Base-by-base conservation (phyloP, 2,329 filamentous ascomycete species). In the Basipetospora chlamydospora region DNA sequence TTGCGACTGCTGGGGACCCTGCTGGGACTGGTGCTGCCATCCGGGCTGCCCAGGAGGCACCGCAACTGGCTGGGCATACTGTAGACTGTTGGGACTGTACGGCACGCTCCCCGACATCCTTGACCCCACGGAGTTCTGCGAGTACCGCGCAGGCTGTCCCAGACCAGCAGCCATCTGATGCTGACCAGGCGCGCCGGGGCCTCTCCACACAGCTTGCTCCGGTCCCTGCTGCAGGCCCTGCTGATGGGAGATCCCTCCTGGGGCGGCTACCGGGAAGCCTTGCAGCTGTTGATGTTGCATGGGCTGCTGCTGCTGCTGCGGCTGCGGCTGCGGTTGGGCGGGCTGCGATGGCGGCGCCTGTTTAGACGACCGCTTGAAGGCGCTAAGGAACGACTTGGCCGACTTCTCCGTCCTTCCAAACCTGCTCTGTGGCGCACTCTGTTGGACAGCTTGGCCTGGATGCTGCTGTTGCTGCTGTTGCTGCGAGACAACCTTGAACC, bases 321-420 rank as follows among this genome's bases (percentile, higher is more conserved):
- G 28, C 15, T 18, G 28, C 13, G 34, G 28, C 10, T 32, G 35
- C 22, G 26, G 26, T 16, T 37, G 35, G 26, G 35, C 11, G 20
- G 21, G 6, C 17, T n/a, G 16, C 7, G 3, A 11, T 11, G 17
- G 29, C 11, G 29, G 15, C 5, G 29, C 29, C 10, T 48, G 44
- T 39, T 49, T 52, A 6, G 47, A 42, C 5, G 41, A 41, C 15
- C 47, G 41, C 30, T 49, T 49, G 16, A 52, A 49, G 3, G 45
- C 48, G 10, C 42, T 41, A 25, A 49, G 40, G 6, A 52, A 35
- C 6, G 46, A 44, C 29, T 48, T 47, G 22, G 43, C 35, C 6
- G 45, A 37, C 33, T 48, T 49, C 12, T 45, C 40, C 33, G 16
- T 13, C 36, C n/a, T n/a, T n/a, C n/a, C n/a, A n/a, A n/a, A n/a